Evolutionary conservation across 208 protist genomes (phyloP).

Genomic region (Leishmania mexicana): DNA sequence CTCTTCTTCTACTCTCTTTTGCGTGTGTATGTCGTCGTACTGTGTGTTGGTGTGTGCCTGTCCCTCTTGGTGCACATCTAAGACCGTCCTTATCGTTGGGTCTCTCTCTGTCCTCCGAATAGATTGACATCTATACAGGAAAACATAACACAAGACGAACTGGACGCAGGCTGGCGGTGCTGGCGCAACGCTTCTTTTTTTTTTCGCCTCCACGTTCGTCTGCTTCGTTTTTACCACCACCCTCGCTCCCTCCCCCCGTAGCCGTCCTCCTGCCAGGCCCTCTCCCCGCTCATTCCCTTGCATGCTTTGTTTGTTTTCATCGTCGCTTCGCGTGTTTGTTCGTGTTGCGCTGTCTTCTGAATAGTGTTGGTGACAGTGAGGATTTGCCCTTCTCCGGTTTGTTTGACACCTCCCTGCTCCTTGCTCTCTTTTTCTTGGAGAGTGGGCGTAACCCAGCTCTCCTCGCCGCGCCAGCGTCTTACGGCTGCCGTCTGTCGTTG

Average conservation of each 20-base stretch:
- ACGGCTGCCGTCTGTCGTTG: too few species aligned
- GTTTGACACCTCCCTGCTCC: neutral
- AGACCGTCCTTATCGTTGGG: too few species aligned
- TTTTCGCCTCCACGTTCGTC: neutral
- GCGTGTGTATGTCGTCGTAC: neutral
- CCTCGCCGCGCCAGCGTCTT: neutral
- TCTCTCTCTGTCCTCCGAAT: neutral
- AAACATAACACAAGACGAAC: neutral
- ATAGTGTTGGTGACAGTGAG: neutral
- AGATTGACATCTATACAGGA: neutral
- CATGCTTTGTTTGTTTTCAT: neutral
- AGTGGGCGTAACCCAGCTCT: neutral
- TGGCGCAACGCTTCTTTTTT: neutral
- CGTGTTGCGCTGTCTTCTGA: neutral
- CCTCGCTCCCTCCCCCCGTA: neutral
- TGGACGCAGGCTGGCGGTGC: neutral
- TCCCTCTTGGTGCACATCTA: too few species aligned
- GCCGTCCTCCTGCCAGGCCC: neutral
- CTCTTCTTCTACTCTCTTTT: neutral
- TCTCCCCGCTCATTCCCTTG: neutral
- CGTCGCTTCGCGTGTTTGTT: neutral
- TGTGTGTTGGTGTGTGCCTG: too few species aligned
- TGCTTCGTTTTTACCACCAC: neutral
- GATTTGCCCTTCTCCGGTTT: neutral
- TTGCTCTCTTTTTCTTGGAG: neutral